Conservation (phyloP, 768 basidiomycete species). For the Inosperma sp. region DNA sequence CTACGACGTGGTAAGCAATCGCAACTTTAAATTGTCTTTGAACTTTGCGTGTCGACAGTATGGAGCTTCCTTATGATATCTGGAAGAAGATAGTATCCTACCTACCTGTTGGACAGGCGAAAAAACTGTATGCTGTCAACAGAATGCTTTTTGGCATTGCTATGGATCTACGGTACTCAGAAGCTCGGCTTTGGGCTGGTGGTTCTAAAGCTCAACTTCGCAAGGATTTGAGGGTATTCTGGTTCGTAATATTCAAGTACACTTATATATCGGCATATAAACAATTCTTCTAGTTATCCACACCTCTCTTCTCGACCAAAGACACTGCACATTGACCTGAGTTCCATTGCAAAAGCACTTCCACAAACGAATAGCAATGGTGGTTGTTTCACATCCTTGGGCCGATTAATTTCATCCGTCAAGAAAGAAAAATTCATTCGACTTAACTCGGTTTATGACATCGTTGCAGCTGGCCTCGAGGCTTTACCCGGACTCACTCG, state of each 20-base stretch:
- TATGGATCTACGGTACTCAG: neutral
- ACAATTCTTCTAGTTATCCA: neutral
- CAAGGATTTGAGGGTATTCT: neutral
- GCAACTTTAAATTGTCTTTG: too few species aligned
- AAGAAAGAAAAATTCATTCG: neutral
- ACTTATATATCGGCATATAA: neutral
- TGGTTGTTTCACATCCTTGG: neutral
- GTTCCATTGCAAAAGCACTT: slow-evolving; percentile 1
- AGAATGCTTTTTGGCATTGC: neutral
- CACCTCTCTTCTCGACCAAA: slow-evolving; percentile 1
- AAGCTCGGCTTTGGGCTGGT: neutral
- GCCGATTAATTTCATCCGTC: neutral
- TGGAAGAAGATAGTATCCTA: neutral
- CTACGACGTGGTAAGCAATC: too few species aligned
- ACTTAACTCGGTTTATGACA: neutral
- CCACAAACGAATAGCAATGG: neutral
- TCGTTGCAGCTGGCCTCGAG: neutral
- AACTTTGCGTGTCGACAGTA: too few species aligned
- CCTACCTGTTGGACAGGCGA: neutral
- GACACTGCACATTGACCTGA: slow-evolving; percentile 1
- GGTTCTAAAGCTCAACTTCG: neutral
- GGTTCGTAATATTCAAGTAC: neutral
- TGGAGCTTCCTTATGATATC: slow-evolving; percentile 2
- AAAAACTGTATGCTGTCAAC: neutral
- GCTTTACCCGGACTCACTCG: neutral